Conservation (phyloP, 371 early-diverging fungal species). For the Rhizopus stolonifer region DNA sequence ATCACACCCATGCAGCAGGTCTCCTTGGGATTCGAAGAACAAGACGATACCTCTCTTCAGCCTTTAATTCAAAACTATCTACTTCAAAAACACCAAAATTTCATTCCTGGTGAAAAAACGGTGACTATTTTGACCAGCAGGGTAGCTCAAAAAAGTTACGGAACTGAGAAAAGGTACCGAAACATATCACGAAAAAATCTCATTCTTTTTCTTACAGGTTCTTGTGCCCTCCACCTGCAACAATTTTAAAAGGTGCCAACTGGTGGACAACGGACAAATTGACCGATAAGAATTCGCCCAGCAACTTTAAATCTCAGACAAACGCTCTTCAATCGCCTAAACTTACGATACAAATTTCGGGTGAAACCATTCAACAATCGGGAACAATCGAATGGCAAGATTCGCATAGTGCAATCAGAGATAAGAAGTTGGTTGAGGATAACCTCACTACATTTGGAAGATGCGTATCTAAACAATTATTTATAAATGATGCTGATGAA, state of each 20-base stretch:
- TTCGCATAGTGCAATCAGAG: slow-evolving; percentile 26
- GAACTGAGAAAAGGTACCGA: slow-evolving; percentile 75
- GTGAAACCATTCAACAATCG: slow-evolving; percentile 41
- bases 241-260: slow-evolving; percentile 67
- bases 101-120: slow-evolving; percentile 69
- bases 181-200: slow-evolving; percentile 32
- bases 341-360: slow-evolving; percentile 48
- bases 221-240: slow-evolving; percentile 82
- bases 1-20: slow-evolving; percentile 33
- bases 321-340: slow-evolving; percentile 29
- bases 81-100: slow-evolving; percentile 31
- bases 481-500: slow-evolving; percentile 83
- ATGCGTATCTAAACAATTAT: slow-evolving; percentile 80
- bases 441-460: slow-evolving; percentile 42
- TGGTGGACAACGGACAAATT: slow-evolving; percentile 53
- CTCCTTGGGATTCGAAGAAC: slow-evolving; percentile 19
- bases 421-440: slow-evolving; percentile 27
- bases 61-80: slow-evolving; percentile 48
- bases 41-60: slow-evolving; percentile 17
- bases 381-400: slow-evolving; percentile 50
- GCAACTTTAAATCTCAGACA: slow-evolving; percentile 15
- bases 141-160: slow-evolving; percentile 85
- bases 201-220: slow-evolving; percentile 43
- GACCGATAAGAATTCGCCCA: slow-evolving; percentile 27
- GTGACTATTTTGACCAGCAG: slow-evolving; percentile 74